Evolutionary conservation across 129 eudicot species (phyloP), one percentile per base, ranked within the genome.

Genomic region (Heracleum sosnowskyi): DNA sequence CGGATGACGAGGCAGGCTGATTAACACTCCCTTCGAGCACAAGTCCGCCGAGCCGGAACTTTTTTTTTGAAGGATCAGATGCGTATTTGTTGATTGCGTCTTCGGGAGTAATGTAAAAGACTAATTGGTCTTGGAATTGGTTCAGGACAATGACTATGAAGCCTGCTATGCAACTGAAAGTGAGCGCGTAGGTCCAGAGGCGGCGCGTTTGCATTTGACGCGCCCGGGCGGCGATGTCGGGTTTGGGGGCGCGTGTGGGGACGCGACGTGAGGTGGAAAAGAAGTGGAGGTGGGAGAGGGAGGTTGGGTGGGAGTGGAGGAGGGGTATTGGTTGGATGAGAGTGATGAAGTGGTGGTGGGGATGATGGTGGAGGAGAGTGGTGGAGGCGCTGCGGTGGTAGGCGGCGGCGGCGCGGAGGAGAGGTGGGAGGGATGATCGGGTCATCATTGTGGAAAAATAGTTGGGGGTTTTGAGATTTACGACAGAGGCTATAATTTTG

Each of bases 121-220:
- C 92, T 63, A 94, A 81, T 63, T 90, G 96, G 26, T 94, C 98
- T 46, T 94, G 93, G 81, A 94, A 94, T 76, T 94, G 95, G 83
- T 91, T 88, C 20, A 94, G 84, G 0, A 91, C 97, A 22, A 94
- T 85, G 12, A 91, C 81, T 33, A 91, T 85, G 84, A 94, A 94
- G 0, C 96, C 97, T 20, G 98, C 98, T 70, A 91, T 84, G 77
- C 96, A 86, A 78, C 93, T 86, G 89, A 94, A 90, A 6, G 97
- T 83, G 8, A 88, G 78, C 64, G 93, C 97, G 85, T 91, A 91
- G 4, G 96, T 85, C 98, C 98, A 94, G 81, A 94, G 93, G 29
- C 98, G 96, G 11, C 96, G 93, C 83, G 77, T 90, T 80, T 94
- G 98, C 80, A 91, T 83, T 40, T 94, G 98, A 7, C 98, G 93